phyloP scores from a whole-genome alignment of 2,329 filamentous ascomycete genomes.

The Ceratocystis eucalypticola region DNA sequence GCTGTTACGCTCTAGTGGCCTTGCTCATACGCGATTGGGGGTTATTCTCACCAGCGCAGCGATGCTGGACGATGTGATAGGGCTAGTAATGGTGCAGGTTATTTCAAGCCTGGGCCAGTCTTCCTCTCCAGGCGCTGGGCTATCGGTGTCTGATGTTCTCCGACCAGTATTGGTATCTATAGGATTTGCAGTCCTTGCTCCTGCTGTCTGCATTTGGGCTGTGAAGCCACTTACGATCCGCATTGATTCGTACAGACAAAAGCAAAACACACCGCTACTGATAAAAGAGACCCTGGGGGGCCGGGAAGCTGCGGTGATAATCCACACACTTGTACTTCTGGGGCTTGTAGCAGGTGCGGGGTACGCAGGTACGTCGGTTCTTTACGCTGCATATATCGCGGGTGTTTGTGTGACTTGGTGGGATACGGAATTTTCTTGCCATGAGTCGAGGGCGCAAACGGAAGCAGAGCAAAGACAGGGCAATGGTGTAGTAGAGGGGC shows the following conservation, averaged over 20 bases:
- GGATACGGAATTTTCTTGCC: conserved; percentile 27
- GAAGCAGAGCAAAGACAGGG: background rate
- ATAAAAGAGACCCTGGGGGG: background rate
- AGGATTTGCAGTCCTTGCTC: conserved; percentile 37
- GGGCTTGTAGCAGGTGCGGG: conserved; percentile 36
- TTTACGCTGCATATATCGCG: conserved; percentile 51
- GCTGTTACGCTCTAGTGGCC: conserved; percentile 33
- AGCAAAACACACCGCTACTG: background rate
- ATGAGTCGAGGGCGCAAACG: background rate
- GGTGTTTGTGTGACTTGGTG: conserved; percentile 48
- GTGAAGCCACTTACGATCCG: conserved; percentile 33
- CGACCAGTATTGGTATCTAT: conserved; percentile 36
- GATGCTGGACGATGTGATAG: conserved; percentile 71
- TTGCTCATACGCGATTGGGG: conserved; percentile 36
- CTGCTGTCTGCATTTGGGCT: conserved; percentile 34
- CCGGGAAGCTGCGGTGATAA: background rate
- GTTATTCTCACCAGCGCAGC: conserved; percentile 57
- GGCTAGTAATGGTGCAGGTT: conserved; percentile 63
- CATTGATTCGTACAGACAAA: background rate
- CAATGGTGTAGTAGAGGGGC: background rate
- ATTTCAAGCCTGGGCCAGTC: conserved; percentile 47
- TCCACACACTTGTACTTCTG: conserved; percentile 36
- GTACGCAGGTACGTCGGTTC: conserved; percentile 48
- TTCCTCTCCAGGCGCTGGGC: conserved; percentile 19
- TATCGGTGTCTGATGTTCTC: conserved; percentile 28